Conservation (phyloP, 768 basidiomycete genomes). For the Pleurotus tuoliensis region DNA sequence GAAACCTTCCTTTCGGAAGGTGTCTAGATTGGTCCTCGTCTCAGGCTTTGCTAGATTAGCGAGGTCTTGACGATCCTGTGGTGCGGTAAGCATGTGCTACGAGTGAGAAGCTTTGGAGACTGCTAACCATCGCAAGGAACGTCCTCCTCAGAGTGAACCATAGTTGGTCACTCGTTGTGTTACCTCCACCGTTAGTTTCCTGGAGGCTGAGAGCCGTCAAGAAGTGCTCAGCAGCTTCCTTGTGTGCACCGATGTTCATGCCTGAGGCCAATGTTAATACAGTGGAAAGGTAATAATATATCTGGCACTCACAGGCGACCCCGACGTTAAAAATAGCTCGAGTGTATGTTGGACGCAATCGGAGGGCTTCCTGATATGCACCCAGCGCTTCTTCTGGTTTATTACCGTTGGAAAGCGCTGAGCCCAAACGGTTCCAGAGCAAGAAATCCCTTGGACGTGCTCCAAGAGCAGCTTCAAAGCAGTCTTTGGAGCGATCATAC, state of each 20-base stretch:
- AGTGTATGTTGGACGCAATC: slow-evolving; percentile 91
- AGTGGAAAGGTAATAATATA: not conserved
- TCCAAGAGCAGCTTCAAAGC: slow-evolving; percentile 85
- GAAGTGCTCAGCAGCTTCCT: slow-evolving; percentile 96
- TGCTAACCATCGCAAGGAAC: slow-evolving; percentile 73
- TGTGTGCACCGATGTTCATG: slow-evolving; percentile 91
- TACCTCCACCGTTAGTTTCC: slow-evolving; percentile 47
- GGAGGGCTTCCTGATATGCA: slow-evolving; percentile 86
- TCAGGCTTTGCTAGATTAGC: slow-evolving; percentile 69
- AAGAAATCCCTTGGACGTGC: slow-evolving; percentile 88
- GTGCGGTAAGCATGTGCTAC: slow-evolving; percentile 1
- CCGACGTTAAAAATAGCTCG: slow-evolving; percentile 98
- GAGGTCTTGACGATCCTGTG: slow-evolving; percentile 75
- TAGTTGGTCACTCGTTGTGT: slow-evolving; percentile 76
- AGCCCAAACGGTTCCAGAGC: slow-evolving; percentile 94
- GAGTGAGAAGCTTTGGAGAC: not conserved
- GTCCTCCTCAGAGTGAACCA: slow-evolving; percentile 89
- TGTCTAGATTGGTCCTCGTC: slow-evolving; percentile 57
- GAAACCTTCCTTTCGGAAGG: slow-evolving; percentile 82
- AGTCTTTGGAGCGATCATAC: slow-evolving; percentile 89
- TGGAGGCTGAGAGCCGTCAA: slow-evolving; percentile 81
- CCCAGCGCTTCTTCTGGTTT: slow-evolving; percentile 92
- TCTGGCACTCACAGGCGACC: slow-evolving; percentile 76
- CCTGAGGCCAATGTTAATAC: slow-evolving; percentile 39
- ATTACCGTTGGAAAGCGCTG: slow-evolving; percentile 89